Conservation (phyloP, 176 grass and related monocot species). For the Raddia distichophylla region DNA sequence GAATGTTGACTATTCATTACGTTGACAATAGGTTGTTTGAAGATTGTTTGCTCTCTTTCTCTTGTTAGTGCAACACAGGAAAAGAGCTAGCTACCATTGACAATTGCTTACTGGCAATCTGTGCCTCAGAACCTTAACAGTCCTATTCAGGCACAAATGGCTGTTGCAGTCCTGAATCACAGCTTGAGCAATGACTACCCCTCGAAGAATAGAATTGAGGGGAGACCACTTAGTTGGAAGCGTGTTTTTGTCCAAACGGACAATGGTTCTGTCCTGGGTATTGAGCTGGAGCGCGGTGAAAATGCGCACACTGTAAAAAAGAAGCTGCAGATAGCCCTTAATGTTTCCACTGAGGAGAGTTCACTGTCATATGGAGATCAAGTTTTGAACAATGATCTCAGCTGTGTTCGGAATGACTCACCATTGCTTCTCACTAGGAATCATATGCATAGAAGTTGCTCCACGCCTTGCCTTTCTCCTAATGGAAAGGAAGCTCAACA, state of each 20-base stretch:
- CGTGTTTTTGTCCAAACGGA: conserved; percentile 75
- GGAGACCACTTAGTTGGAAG: conserved; percentile 47
- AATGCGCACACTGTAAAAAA: conserved; percentile 74
- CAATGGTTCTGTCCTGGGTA: conserved; percentile 62
- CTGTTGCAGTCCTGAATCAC: conserved; percentile 51
- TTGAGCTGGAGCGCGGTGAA: conserved; percentile 72
- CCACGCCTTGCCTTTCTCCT: conserved; percentile 67
- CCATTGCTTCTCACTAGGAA: conserved; percentile 69
- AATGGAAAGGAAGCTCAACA: conserved; percentile 54
- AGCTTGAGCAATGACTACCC: conserved; percentile 34
- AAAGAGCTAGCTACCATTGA: conserved; percentile 22
- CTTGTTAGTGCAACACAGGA: conserved; percentile 19
- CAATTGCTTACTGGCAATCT: neutral
- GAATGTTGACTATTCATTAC: neutral
- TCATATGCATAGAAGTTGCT: conserved; percentile 60
- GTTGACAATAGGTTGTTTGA: neutral
- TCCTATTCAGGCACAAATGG: conserved; percentile 60
- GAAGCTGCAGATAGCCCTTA: conserved; percentile 66
- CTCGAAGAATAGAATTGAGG: conserved; percentile 44
- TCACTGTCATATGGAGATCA: conserved; percentile 64
- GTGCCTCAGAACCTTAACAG: conserved; percentile 56
- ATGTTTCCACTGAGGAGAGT: conserved; percentile 60
- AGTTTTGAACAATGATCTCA: conserved; percentile 72
- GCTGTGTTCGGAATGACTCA: conserved; percentile 56
- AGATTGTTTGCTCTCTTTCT: conserved; percentile 10